Evolutionary conservation across 2,329 filamentous ascomycete genomes (phyloP).

Genomic region (Fusarium lyarnte): DNA sequence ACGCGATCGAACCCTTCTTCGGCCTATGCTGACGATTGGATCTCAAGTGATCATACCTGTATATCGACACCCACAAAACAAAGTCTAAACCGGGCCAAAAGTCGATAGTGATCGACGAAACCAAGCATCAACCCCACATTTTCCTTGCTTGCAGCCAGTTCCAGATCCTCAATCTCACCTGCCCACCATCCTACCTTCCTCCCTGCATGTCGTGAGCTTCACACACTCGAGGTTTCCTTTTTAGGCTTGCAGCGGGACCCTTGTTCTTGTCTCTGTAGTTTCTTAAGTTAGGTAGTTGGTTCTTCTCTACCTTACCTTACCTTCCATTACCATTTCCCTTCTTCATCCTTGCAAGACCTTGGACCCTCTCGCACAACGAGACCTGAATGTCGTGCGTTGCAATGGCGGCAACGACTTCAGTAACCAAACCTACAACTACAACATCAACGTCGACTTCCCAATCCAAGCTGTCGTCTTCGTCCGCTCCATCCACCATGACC

Average conservation of each 20-base stretch:
- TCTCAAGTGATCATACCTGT: constrained; percentile 18
- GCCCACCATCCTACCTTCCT: neutral
- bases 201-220: neutral
- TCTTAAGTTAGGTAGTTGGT: neutral
- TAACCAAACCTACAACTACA: neutral
- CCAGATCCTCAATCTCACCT: constrained; percentile 24
- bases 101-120: constrained; percentile 28
- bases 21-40: neutral
- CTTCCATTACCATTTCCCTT: neutral
- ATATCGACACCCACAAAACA: constrained; percentile 26
- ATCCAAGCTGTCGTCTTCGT: neutral
- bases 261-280: constrained; percentile 6
- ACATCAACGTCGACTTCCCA: constrained; percentile 2
- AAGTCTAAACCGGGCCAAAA: constrained; percentile 2
- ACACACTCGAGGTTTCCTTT: constrained; percentile 15
- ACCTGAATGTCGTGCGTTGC: neutral
- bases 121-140: constrained; percentile 31
- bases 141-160: constrained; percentile 24
- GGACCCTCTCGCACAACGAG: neutral
- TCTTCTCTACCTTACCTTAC: neutral
- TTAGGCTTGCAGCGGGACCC: constrained; percentile 17
- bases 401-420: constrained; percentile 15
- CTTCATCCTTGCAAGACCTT: neutral
- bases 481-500: constrained; percentile 44
- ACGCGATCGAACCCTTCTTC: constrained; percentile 9